Evolutionary conservation across 2,329 filamentous ascomycete species (phyloP), one percentile per base, ranked within the genome.

Genomic region (Colletotrichum echinochloae): DNA sequence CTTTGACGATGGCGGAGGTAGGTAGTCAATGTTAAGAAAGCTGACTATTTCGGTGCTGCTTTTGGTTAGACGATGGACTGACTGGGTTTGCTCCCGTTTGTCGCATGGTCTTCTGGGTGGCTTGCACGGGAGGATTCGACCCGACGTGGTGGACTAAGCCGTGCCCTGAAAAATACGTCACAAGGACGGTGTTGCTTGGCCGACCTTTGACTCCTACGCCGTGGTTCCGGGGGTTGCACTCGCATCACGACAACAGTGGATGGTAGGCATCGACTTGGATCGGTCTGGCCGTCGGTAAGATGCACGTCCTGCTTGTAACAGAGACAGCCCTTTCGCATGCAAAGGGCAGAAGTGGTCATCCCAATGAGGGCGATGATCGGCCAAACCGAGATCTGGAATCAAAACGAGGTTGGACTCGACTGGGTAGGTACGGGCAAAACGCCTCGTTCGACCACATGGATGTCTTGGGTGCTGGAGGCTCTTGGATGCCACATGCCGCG

Each of bases 121-220:
- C 60, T 54, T 62, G 33, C 52, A 8, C 60, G 60, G 60, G 46
- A 62, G 60, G 48, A 62, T 62, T 62, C 23, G 23, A 46, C 23
- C 46, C 60, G 35, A 61, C 20, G 18, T 28, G 35, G n/a, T n/a
- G n/a, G n/a, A 41, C 18, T 28, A 14, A 12, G 7, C 48, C 35
- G 33, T 39, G n/a, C 33, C 20, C 52, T 37, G 41, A 37, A 48
- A 37, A 46, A 20, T 30, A 66, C n/a, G 56, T 52, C 64, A 66
- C 18, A 20, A 37, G 49, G 28, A 14, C 60, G 28, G 55, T 37
- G 46, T 63, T 63, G 59, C 23, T 51, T 49, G 39, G 23, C 14
- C 30, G 2, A 3, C 14, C n/a, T 59, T 39, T 20, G n/a, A n/a
- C n/a, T n/a, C n/a, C n/a, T n/a, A n/a, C n/a, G n/a, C n/a, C n/a